A percentile compares a stretch with the other conserved stretches of the same genome.
These are phyloP conservation scores for Aegle marmelos DNA, from an alignment of 345 rosid genomes.

Conservation along the genomic window DNA sequence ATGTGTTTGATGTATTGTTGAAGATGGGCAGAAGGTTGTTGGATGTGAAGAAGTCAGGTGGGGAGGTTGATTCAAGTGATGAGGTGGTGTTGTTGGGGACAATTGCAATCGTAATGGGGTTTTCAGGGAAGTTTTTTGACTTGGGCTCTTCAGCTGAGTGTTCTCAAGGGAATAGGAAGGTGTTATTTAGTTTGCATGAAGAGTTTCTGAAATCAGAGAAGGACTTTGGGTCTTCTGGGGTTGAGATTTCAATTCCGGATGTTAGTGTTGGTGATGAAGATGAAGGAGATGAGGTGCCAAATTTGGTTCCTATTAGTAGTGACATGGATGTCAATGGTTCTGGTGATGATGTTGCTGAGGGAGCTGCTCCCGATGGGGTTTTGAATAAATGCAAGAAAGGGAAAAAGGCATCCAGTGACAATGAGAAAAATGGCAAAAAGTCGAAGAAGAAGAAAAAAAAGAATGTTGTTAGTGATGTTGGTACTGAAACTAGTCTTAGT, in stretches of 20 bases:
- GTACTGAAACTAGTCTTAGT: conserved; percentile 11
- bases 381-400: conserved; percentile 51
- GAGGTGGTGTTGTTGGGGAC: conserved; percentile 60
- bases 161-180: conserved; percentile 84
- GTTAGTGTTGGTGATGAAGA: conserved; percentile 21
- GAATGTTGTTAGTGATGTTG: conserved; percentile 4
- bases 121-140: conserved; percentile 61
- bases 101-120: conserved; percentile 50
- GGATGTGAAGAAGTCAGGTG: conserved; percentile 44
- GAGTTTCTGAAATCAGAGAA: conserved; percentile 76
- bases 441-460: conserved; percentile 35
- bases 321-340: conserved; percentile 26
- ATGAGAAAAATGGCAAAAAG: conserved; percentile 27
- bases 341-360: conserved; percentile 26
- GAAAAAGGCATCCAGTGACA: conserved; percentile 31
- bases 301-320: conserved; percentile 45
- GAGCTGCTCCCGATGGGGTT: conserved; percentile 21
- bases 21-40: conserved; percentile 52
- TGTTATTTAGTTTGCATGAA: conserved; percentile 54
- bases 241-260: conserved; percentile 44
- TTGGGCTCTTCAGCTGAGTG: conserved; percentile 73
- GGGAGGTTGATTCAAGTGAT: conserved; percentile 36
- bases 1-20: conserved; percentile 62
- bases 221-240: conserved; percentile 43
- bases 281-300: conserved; percentile 50